Percentiles rank a stretch among this genome's conserved stretches.
Evolutionary conservation across 345 rosid genomes (phyloP).

Genomic region (Arabis hirsuta): DNA sequence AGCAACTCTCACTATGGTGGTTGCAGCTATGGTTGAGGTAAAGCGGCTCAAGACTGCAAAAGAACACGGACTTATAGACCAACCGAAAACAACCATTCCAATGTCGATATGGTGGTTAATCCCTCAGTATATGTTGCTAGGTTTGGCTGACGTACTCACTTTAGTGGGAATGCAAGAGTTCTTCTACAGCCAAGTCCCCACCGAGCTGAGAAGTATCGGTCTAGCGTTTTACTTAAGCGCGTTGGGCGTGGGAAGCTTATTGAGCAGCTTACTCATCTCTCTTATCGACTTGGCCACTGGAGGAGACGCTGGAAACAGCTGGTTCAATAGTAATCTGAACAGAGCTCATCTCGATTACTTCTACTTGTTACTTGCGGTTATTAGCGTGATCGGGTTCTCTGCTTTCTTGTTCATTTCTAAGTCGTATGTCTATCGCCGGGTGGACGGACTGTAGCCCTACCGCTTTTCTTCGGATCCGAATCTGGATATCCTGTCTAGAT

Average conservation of each 20-base stretch:
- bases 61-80: constrained; percentile 38
- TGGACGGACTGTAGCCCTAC: background rate
- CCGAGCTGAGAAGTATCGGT: constrained; percentile 47
- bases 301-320: constrained; percentile 35
- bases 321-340: constrained; percentile 68
- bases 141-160: constrained; percentile 37
- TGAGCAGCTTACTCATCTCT: constrained; percentile 52
- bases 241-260: constrained; percentile 47
- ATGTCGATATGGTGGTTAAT: constrained; percentile 48
- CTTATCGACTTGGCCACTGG: constrained; percentile 45
- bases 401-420: constrained; percentile 19
- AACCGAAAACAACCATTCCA: constrained; percentile 35
- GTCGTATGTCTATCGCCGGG: constrained; percentile 24
- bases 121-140: constrained; percentile 42
- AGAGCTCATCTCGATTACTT: constrained; percentile 57
- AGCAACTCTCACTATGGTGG: constrained; percentile 36
- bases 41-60: constrained; percentile 40
- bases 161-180: constrained; percentile 53
- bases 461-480: no score
- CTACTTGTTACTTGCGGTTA: constrained; percentile 57
- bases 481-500: no score
- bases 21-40: constrained; percentile 50
- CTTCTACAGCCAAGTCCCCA: constrained; percentile 49
- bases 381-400: constrained; percentile 40
- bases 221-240: constrained; percentile 45